Conservation (phyloP, 345 rosid species). For the Sisymbrium altissimum region DNA sequence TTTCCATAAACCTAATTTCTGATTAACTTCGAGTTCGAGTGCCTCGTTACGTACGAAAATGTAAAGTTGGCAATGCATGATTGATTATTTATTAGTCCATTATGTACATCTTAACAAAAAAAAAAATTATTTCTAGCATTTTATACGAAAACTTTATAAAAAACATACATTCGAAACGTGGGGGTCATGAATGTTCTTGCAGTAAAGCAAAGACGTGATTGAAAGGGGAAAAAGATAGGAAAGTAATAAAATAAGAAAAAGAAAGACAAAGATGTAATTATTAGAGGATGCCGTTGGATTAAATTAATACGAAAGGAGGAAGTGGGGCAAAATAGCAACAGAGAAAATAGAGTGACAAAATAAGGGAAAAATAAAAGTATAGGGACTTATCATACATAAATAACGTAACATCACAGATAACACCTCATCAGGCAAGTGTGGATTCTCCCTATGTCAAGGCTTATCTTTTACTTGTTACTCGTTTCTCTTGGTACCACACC, state of each 20-base stretch:
- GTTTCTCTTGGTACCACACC: slow-evolving; percentile 15
- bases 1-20: not conserved
- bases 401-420: slow-evolving; percentile 8
- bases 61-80: slow-evolving; percentile 19
- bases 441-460: slow-evolving; percentile 28
- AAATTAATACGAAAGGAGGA: not conserved
- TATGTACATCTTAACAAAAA: not conserved
- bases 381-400: slow-evolving; percentile 11
- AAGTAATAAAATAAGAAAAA: slow-evolving; percentile 15
- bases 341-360: not conserved
- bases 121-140: not conserved
- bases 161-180: slow-evolving; percentile 29
- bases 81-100: slow-evolving; percentile 21
- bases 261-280: slow-evolving; percentile 20
- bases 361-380: not conserved
- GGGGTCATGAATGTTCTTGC: slow-evolving; percentile 38
- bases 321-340: not conserved
- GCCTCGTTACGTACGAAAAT: slow-evolving; percentile 6
- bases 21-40: not conserved
- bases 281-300: slow-evolving; percentile 14
- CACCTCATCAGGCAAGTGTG: slow-evolving; percentile 12
- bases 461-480: not conserved
- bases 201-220: slow-evolving; percentile 32
- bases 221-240: slow-evolving; percentile 19
- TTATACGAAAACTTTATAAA: not conserved